Evolutionary conservation across 352 stramenopile genomes (phyloP), one percentile per base, ranked within the genome.

Genomic region (Plasmopara muralis): DNA sequence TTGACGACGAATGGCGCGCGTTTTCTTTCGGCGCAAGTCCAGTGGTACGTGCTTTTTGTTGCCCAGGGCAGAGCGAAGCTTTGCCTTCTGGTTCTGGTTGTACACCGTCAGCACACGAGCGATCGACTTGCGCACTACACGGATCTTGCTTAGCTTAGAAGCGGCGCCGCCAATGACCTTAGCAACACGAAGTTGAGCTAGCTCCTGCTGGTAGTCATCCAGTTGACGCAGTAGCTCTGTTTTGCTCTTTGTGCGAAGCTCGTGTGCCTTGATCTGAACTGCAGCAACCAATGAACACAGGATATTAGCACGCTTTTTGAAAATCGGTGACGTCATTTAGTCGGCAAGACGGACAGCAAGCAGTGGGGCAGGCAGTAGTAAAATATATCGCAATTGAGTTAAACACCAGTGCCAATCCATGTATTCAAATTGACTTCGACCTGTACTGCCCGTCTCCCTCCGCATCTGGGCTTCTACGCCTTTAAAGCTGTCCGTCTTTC

Each of bases 71-170:
- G 97, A 91, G 49, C 96, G 93, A 46, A 98, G 85, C 74, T 96
- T 97, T 50, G 87, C 79, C 93, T 99, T 99, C 76, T 98, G 91
- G 72, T 93, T 97, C 83, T 99, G 95, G 87, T 99, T 99, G 94
- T 98, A 98, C 42, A 99, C 96, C 54, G 97, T 99, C 55, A 99
- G 82, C 39, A 98, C 90, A 64, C 97, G 95, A 37, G 97, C 97
- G 69, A 99, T 99, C 55, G 88, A 96, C 77, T 99, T 99, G 80
- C 97, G 96, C 16, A 99, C 97, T 37, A 93, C 77, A 68, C 96
- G 95, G 81, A 99, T 99, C 87, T 99, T 99, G 72, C 95, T 91
- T 58, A 99, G 95, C 90, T 99, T 99, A 42, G 95, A 98, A 50
- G 96, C 95, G 33, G 97, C 96, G 51, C 97, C 97, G 57, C 96